These are phyloP conservation scores for Sinapis alba DNA, from an alignment of 441 rosid species.

Conservation along the genomic window DNA sequence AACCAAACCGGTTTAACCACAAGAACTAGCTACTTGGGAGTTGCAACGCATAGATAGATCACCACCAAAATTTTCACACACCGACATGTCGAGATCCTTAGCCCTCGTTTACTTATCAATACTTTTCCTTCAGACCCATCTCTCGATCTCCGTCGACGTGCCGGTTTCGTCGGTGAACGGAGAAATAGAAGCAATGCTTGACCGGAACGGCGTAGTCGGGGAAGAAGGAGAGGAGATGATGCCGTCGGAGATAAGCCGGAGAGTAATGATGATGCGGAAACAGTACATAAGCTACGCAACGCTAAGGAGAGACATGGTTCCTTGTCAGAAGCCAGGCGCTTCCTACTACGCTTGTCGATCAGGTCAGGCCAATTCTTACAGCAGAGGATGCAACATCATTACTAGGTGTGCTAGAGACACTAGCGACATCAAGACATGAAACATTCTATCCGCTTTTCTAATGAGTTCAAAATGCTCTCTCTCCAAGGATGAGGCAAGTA, in stretches of 20 bases:
- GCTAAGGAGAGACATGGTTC: slow-evolving; percentile 80
- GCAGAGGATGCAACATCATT: slow-evolving; percentile 72
- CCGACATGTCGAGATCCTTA: slow-evolving; percentile 34
- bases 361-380: slow-evolving; percentile 63
- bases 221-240: slow-evolving; percentile 56
- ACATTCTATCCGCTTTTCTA: neutral
- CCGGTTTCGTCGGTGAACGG: slow-evolving; percentile 34
- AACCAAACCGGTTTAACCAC: slow-evolving; percentile 24
- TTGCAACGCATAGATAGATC: slow-evolving; percentile 19
- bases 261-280: slow-evolving; percentile 58
- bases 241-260: slow-evolving; percentile 78
- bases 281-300: slow-evolving; percentile 88
- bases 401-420: slow-evolving; percentile 71
- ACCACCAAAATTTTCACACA: slow-evolving; percentile 11
- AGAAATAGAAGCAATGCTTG: slow-evolving; percentile 45
- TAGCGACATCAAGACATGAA: slow-evolving; percentile 44
- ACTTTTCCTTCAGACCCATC: slow-evolving; percentile 47
- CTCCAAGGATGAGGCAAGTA: slow-evolving; percentile 17
- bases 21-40: neutral
- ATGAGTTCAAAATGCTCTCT: neutral
- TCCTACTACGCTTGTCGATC: slow-evolving; percentile 81
- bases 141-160: slow-evolving; percentile 44
- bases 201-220: slow-evolving; percentile 30
- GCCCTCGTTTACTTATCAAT: slow-evolving; percentile 40
- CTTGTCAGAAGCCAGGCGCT: slow-evolving; percentile 82